These are phyloP conservation scores for Oenanthe sinensis DNA, from an alignment of 129 eudicot species.

Conservation along the genomic window DNA sequence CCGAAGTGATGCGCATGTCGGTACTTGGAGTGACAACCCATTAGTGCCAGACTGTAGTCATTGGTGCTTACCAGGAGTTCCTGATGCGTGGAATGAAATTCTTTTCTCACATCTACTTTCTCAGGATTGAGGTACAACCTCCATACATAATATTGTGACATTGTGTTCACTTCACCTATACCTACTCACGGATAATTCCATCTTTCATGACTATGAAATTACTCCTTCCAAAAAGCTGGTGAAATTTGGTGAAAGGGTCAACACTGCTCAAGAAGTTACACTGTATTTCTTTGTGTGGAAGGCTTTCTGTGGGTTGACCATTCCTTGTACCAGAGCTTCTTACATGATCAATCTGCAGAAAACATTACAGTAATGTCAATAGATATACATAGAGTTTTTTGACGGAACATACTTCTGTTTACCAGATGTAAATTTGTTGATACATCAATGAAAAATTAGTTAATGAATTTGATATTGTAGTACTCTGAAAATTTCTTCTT, in stretches of 20 bases:
- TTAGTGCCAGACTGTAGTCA: constrained; percentile 86
- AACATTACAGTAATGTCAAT: not conserved
- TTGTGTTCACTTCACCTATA: not conserved
- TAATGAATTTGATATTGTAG: not conserved
- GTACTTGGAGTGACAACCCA: constrained; percentile 86
- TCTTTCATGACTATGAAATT: not conserved
- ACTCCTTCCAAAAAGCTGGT: not conserved
- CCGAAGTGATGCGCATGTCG: constrained; percentile 96
- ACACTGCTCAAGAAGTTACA: not conserved
- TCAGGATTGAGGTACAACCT: constrained; percentile 1
- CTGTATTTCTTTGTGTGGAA: not conserved
- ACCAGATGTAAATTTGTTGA: not conserved
- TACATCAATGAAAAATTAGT: not conserved
- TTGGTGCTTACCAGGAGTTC: constrained; percentile 98
- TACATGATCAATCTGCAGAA: not conserved
- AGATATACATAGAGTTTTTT: not conserved
- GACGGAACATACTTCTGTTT: not conserved
- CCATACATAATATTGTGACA: not conserved
- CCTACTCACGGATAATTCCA: not conserved
- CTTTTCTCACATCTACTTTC: constrained; percentile 47
- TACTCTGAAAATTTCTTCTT: not conserved
- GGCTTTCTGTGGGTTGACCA: not conserved
- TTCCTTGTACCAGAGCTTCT: constrained; percentile 7
- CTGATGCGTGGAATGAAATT: constrained; percentile 90
- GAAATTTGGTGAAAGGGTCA: not conserved